Evolutionary conservation across 441 rosid species (phyloP).

Genomic region (Syzygium syzygioides): DNA sequence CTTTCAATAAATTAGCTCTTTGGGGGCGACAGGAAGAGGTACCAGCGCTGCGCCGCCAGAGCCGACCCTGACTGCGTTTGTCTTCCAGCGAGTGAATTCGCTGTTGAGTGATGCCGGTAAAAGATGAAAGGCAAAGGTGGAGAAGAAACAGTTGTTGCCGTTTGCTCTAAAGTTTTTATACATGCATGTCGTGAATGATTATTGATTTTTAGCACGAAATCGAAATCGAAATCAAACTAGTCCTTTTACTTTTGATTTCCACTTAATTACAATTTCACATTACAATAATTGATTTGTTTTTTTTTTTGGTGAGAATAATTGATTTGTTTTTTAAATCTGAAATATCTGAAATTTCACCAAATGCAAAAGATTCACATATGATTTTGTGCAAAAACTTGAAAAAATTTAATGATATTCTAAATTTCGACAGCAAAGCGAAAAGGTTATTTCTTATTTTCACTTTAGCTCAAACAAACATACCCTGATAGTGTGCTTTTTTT

Average conservation of each 20-base stretch:
- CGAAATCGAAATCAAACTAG: neutral
- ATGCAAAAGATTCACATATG: neutral
- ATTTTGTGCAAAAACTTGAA: neutral
- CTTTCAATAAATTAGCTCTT: neutral
- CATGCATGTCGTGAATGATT: neutral
- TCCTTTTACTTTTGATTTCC: neutral
- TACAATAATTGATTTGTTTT: neutral
- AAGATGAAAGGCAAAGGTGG: neutral
- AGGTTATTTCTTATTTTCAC: neutral
- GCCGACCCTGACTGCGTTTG: neutral
- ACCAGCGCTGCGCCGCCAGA: neutral
- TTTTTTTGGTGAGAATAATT: no score
- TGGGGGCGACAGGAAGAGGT: neutral
- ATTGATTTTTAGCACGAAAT: neutral
- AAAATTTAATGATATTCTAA: neutral
- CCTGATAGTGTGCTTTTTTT: neutral
- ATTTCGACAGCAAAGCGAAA: neutral
- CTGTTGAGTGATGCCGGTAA: neutral
- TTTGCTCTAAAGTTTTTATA: neutral
- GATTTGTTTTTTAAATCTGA: neutral
- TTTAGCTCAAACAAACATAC: neutral
- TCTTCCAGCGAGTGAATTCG: neutral
- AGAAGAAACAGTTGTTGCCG: neutral
- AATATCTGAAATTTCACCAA: neutral
- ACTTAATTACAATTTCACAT: neutral